A percentile compares a stretch with the other conserved stretches of the same genome.
Evolutionary conservation across 1,284 basidiomycete species (phyloP).

Genomic region (Ganoderma leucocontextum): DNA sequence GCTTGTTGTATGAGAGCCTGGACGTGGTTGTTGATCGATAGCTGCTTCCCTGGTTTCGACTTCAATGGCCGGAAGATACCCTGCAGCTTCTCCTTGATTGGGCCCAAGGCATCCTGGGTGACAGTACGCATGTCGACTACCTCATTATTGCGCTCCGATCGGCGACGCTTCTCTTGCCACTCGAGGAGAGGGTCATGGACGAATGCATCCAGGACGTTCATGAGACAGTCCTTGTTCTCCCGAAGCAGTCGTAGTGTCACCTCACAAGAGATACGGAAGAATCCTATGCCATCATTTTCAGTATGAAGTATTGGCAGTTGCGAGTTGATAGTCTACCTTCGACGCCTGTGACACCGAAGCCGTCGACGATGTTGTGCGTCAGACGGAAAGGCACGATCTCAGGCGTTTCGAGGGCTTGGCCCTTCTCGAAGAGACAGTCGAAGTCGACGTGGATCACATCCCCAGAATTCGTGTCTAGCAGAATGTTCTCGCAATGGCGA

Average conservation of each 20-base stretch:
- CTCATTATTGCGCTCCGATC: conserved; percentile 51
- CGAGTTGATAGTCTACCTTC: conserved; percentile 67
- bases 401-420: conserved; percentile 88
- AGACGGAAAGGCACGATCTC: conserved; percentile 96
- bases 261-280: conserved; percentile 93
- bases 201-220: conserved; percentile 97
- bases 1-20: conserved; percentile 92
- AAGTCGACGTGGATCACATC: conserved; percentile 98
- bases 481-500: conserved; percentile 96
- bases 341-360: conserved; percentile 91
- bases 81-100: conserved; percentile 86
- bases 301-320: neutral
- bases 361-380: conserved; percentile 95
- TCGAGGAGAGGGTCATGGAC: conserved; percentile 98
- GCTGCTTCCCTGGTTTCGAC: conserved; percentile 65
- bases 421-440: conserved; percentile 98
- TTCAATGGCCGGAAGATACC: conserved; percentile 77
- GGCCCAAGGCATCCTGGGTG: conserved; percentile 78
- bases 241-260: conserved; percentile 90
- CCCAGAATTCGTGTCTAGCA: conserved; percentile 90
- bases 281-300: conserved; percentile 56
- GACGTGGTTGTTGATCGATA: conserved; percentile 87
- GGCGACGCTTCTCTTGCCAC: conserved; percentile 69
- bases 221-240: conserved; percentile 92
- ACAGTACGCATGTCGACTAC: conserved; percentile 65